Conservation (phyloP, 2,329 filamentous ascomycete species). For the Colletotrichum sp. region DNA sequence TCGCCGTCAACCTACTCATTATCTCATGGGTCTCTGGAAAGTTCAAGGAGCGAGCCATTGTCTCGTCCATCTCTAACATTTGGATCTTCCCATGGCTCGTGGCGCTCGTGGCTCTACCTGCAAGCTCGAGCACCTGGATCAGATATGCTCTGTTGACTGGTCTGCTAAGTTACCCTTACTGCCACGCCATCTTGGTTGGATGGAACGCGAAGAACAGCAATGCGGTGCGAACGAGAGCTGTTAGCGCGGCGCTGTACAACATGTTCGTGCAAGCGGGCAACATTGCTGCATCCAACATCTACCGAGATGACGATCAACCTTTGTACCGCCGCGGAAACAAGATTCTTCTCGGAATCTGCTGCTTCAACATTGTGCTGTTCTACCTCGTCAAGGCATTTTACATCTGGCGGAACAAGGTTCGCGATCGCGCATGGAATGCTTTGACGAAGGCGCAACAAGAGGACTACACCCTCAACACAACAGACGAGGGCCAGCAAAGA, state of each 20-base stretch:
- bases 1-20: slow-evolving; percentile 50
- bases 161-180: slow-evolving; percentile 53
- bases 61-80: slow-evolving; percentile 50
- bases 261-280: slow-evolving; percentile 48
- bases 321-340: slow-evolving; percentile 56
- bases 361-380: slow-evolving; percentile 51
- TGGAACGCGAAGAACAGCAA: slow-evolving; percentile 55
- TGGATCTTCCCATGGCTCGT: slow-evolving; percentile 57
- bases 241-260: slow-evolving; percentile 55
- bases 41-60: slow-evolving; percentile 47
- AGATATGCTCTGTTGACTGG: slow-evolving; percentile 40
- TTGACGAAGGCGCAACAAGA: slow-evolving; percentile 50
- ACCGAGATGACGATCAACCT: slow-evolving; percentile 59
- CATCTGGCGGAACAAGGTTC: slow-evolving; percentile 49
- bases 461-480: slow-evolving; percentile 52
- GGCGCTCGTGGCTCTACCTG: slow-evolving; percentile 43
- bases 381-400: slow-evolving; percentile 51
- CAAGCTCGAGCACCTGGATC: slow-evolving; percentile 43
- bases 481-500: slow-evolving; percentile 58
- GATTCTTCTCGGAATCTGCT: slow-evolving; percentile 51
- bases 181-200: slow-evolving; percentile 51
- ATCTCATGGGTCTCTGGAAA: slow-evolving; percentile 50
- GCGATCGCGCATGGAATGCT: slow-evolving; percentile 46
- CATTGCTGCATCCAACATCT: slow-evolving; percentile 54
- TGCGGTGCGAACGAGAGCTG: slow-evolving; percentile 50